Percentiles rank a stretch among this genome's conserved stretches.
These are phyloP conservation scores for Termitomyces heimii DNA, from an alignment of 768 basidiomycete genomes.

Conservation along the genomic window DNA sequence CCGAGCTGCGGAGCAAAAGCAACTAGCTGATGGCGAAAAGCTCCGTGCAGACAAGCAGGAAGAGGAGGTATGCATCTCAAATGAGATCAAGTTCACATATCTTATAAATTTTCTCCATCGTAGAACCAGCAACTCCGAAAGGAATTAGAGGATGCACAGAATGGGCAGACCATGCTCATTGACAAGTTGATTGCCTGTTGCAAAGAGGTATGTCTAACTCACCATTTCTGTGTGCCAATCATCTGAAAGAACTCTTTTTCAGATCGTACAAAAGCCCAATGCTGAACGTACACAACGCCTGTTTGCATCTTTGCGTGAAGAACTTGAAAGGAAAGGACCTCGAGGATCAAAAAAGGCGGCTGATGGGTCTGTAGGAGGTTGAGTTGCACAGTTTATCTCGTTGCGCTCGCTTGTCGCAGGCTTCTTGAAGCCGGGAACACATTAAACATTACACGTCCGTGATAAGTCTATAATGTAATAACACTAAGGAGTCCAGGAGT, in stretches of 20 bases:
- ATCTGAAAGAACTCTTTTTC: conserved; percentile 15
- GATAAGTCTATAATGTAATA: conserved; percentile 9
- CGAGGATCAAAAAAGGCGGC: conserved; percentile 34
- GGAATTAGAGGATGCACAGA: conserved; percentile 76
- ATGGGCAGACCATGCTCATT: conserved; percentile 71
- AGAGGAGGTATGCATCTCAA: conserved; percentile 55
- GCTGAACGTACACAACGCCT: conserved; percentile 79
- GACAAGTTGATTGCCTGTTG: conserved; percentile 83
- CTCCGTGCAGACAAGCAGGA: conserved; percentile 59
- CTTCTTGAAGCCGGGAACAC: background rate
- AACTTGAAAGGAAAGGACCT: conserved; percentile 67
- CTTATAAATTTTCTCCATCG: conserved; percentile 3
- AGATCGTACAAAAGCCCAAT: conserved; percentile 59
- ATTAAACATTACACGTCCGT: conserved; percentile 12
- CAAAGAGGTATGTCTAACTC: conserved; percentile 61
- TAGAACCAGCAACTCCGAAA: conserved; percentile 67
- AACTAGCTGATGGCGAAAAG: conserved; percentile 74
- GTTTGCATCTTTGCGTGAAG: conserved; percentile 77
- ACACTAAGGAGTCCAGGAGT: background rate
- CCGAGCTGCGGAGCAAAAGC: conserved; percentile 82
- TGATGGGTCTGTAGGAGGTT: conserved; percentile 41
- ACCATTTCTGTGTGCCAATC: background rate
- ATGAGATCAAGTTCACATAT: conserved; percentile 7
- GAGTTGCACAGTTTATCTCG: conserved; percentile 11
- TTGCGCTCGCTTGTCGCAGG: background rate